A percentile compares a stretch with the other conserved stretches of the same genome.
Conservation (phyloP, 2,329 filamentous ascomycete genomes). For the Aspergillus pseudoterreus region DNA sequence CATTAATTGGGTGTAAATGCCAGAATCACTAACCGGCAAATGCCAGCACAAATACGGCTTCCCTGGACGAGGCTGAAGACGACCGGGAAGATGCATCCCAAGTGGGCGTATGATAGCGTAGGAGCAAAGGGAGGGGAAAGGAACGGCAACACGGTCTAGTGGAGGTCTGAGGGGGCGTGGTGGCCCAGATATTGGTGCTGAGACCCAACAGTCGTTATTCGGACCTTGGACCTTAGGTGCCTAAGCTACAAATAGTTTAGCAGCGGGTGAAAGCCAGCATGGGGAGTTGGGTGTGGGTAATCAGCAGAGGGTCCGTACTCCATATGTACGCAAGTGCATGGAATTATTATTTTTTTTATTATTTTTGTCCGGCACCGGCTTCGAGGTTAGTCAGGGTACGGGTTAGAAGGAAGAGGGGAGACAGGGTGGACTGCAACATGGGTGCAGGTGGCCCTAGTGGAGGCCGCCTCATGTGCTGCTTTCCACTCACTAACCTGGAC, state of each 20-base stretch:
- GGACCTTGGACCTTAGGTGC: slow-evolving; percentile 1
- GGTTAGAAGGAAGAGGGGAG: slow-evolving; percentile 1
- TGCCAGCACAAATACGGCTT: no score
- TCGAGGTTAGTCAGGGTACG: slow-evolving; percentile 6
- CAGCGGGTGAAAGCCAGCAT: slow-evolving; percentile 1
- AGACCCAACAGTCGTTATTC: slow-evolving; percentile 11
- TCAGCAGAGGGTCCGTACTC: slow-evolving; percentile 14
- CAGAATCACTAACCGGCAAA: no score
- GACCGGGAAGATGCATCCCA: slow-evolving; percentile 16
- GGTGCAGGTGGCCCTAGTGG: slow-evolving; percentile 18
- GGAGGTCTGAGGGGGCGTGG: slow-evolving; percentile 1
- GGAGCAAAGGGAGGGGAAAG: slow-evolving; percentile 2
- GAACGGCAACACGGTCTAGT: slow-evolving; percentile 1
- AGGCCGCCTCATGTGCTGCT: slow-evolving; percentile 19
- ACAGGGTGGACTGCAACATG: slow-evolving; percentile 11
- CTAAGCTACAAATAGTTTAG: neutral
- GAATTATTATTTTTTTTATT: neutral
- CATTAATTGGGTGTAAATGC: no score
- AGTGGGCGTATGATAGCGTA: slow-evolving; percentile 10
- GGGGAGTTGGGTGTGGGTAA: slow-evolving; percentile 9
- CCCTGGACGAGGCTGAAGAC: slow-evolving; percentile 6
- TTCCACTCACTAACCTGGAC: slow-evolving; percentile 10
- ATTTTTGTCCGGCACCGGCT: slow-evolving; percentile 10
- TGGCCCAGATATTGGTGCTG: slow-evolving; percentile 9
- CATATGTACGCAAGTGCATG: slow-evolving; percentile 17